Conservation (phyloP, 2,329 filamentous ascomycete species). For the Fusarium succisae region DNA sequence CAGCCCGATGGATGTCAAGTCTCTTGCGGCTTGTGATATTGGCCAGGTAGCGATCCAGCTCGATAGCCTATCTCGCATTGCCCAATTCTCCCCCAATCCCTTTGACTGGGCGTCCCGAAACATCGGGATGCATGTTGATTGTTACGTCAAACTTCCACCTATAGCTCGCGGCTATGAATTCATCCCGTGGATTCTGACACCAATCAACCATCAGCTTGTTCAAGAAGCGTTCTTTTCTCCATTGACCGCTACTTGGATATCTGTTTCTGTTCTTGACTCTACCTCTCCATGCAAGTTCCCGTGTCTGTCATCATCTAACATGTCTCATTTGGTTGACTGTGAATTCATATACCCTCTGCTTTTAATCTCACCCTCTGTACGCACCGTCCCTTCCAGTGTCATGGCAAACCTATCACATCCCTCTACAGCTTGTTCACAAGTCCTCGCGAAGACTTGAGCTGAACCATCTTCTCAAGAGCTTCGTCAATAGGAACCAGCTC, state of each 20-base stretch:
- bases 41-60: background rate
- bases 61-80: slow-evolving; percentile 1
- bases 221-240: slow-evolving; percentile 12
- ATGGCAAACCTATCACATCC: slow-evolving; percentile 7
- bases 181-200: slow-evolving; percentile 3
- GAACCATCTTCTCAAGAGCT: slow-evolving; percentile 64
- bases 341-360: slow-evolving; percentile 29
- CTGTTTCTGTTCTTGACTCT: slow-evolving; percentile 7
- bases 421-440: slow-evolving; percentile 49
- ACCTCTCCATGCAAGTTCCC: slow-evolving; percentile 18
- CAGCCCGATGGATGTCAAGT: background rate
- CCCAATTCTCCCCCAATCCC: background rate
- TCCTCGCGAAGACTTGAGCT: slow-evolving; percentile 59
- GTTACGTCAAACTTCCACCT: slow-evolving; percentile 12
- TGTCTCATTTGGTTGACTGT: slow-evolving; percentile 30
- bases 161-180: background rate
- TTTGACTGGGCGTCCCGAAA: background rate
- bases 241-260: slow-evolving; percentile 32
- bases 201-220: background rate
- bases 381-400: slow-evolving; percentile 7
- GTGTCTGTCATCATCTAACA: slow-evolving; percentile 21
- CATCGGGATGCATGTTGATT: background rate
- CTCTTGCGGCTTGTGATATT: background rate
- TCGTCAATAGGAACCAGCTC: slow-evolving; percentile 66
- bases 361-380: slow-evolving; percentile 27